These are phyloP conservation scores for Apophysomyces variabilis DNA, from an alignment of 371 early-diverging fungal species.

Conservation along the genomic window DNA sequence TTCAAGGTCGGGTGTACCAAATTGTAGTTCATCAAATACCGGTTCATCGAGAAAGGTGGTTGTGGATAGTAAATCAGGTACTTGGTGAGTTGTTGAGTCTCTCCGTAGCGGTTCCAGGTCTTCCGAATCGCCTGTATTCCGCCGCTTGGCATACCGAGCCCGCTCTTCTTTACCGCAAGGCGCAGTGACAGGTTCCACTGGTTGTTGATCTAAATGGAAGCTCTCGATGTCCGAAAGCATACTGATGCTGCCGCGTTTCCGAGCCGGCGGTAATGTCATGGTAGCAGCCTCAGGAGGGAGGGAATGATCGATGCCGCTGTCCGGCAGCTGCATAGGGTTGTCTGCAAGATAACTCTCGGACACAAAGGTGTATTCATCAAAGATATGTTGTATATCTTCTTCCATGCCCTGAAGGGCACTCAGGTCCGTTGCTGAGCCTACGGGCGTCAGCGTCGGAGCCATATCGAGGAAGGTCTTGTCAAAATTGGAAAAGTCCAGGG, in stretches of 20 bases:
- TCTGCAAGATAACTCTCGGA: constrained; percentile 30
- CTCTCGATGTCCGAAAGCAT: constrained; percentile 49
- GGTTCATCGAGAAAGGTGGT: constrained; percentile 12
- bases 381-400: constrained; percentile 57
- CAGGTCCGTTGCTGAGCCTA: constrained; percentile 46
- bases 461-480: constrained; percentile 63
- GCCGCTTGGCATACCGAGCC: constrained; percentile 37
- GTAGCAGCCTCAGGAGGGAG: too few species aligned
- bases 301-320: neutral
- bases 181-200: neutral
- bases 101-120: constrained; percentile 13
- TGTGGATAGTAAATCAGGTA: constrained; percentile 17
- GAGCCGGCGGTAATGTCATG: constrained; percentile 21
- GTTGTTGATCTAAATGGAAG: constrained; percentile 27
- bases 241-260: constrained; percentile 51
- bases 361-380: constrained; percentile 62
- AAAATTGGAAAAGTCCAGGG: constrained; percentile 69
- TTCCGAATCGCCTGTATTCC: constrained; percentile 39
- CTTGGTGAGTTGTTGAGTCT: neutral
- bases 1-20: constrained; percentile 39
- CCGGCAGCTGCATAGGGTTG: neutral
- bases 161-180: constrained; percentile 22
- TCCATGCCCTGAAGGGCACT: constrained; percentile 16
- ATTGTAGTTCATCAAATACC: constrained; percentile 13
- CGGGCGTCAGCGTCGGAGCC: constrained; percentile 55